phyloP scores from a whole-genome alignment of 371 early-diverging fungal genomes.

The Neoconidiobolus thromboides region DNA sequence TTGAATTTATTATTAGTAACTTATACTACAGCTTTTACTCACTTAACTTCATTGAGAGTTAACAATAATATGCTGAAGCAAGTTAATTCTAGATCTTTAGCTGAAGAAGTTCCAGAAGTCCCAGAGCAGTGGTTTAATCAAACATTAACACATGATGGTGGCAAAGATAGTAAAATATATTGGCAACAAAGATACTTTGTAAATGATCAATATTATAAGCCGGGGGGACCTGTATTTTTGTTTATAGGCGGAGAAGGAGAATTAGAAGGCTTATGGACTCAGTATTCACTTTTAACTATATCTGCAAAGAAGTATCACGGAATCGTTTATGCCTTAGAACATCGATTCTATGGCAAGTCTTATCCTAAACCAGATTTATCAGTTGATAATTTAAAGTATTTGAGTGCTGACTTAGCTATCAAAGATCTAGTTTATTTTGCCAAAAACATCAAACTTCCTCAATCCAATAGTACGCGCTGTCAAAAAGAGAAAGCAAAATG shows the following conservation, averaged over 20 bases:
- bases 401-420: slow-evolving; percentile 36
- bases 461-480: slow-evolving; percentile 15
- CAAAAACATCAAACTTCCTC: slow-evolving; percentile 15
- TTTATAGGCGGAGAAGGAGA: slow-evolving; percentile 13
- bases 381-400: slow-evolving; percentile 17
- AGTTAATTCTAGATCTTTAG: too few relatives aligned
- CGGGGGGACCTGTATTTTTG: slow-evolving; percentile 40
- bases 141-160: slow-evolving; percentile 26
- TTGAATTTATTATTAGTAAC: too few relatives aligned
- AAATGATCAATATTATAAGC: slow-evolving; percentile 33
- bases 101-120: neutral
- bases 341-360: slow-evolving; percentile 53
- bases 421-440: slow-evolving; percentile 44
- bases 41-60: too few relatives aligned
- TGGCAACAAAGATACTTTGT: slow-evolving; percentile 41
- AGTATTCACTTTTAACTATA: neutral
- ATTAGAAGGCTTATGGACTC: slow-evolving; percentile 13
- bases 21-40: too few relatives aligned
- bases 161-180: slow-evolving; percentile 3
- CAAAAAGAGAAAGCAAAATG: slow-evolving; percentile 24
- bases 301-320: slow-evolving; percentile 33
- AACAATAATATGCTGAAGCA: too few relatives aligned
- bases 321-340: slow-evolving; percentile 45
- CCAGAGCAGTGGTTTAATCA: slow-evolving; percentile 20
- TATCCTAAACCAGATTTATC: slow-evolving; percentile 17